phyloP scores from a whole-genome alignment of 2,329 filamentous ascomycete species.

The Graphilbum ipis-grandicollis region DNA sequence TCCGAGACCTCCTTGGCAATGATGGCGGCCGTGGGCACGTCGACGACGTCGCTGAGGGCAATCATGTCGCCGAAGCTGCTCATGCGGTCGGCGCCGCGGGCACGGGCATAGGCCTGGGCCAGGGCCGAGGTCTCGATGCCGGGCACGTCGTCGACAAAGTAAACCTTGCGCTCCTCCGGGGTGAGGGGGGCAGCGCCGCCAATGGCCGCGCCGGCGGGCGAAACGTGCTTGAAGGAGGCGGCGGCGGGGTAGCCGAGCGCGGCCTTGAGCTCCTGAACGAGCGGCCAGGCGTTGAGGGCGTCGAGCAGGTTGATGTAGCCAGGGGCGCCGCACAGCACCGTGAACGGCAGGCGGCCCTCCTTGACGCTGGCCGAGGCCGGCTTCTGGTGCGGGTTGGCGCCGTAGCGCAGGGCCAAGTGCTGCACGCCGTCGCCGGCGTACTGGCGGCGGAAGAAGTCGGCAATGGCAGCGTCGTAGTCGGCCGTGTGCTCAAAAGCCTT shows the following conservation, averaged over 20 bases:
- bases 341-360: slow-evolving; percentile 72
- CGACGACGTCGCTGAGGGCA: slow-evolving; percentile 77
- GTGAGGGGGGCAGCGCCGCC: slow-evolving; percentile 75
- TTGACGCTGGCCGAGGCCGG: slow-evolving; percentile 71
- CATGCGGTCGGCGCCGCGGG: slow-evolving; percentile 93
- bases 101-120: slow-evolving; percentile 89
- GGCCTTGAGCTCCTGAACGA: slow-evolving; percentile 89
- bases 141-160: slow-evolving; percentile 92
- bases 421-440: slow-evolving; percentile 77
- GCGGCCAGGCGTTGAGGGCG: slow-evolving; percentile 87
- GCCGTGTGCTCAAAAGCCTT: slow-evolving; percentile 98
- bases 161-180: slow-evolving; percentile 84
- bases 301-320: slow-evolving; percentile 97
- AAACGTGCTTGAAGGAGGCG: slow-evolving; percentile 98
- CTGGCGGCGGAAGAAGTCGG: slow-evolving; percentile 93
- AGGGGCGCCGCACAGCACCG: slow-evolving; percentile 73
- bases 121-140: slow-evolving; percentile 73
- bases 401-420: slow-evolving; percentile 77
- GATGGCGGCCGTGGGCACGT: slow-evolving; percentile 87
- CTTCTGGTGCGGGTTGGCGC: slow-evolving; percentile 96
- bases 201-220: slow-evolving; percentile 87
- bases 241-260: slow-evolving; percentile 79
- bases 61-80: slow-evolving; percentile 96
- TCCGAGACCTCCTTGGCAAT: slow-evolving; percentile 97
- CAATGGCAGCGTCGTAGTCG: slow-evolving; percentile 88